A percentile compares a stretch with the other conserved stretches of the same genome.
phyloP scores from a whole-genome alignment of 176 grass and related monocot genomes.

The Musa beccarii region DNA sequence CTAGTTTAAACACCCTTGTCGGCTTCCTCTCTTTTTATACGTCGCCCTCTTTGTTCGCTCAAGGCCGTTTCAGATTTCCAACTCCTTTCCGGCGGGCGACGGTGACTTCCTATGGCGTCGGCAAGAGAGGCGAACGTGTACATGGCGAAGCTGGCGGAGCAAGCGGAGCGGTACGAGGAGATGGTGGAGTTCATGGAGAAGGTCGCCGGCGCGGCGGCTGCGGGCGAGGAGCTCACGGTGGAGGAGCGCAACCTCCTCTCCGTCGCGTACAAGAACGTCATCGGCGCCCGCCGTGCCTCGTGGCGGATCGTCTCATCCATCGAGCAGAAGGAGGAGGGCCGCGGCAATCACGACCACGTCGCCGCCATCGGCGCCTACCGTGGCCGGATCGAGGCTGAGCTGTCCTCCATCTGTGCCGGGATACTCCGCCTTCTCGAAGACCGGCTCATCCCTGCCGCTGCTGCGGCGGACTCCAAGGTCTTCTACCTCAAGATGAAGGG shows the following conservation, averaged over 20 bases:
- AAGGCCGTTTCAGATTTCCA: neutral
- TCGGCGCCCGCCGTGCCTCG: neutral
- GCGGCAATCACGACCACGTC: neutral
- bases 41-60: neutral
- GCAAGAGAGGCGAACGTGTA: neutral
- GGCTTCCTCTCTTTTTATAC: neutral
- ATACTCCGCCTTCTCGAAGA: neutral
- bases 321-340: neutral
- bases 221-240: neutral
- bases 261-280: conserved; percentile 1
- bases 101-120: neutral
- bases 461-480: neutral
- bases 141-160: neutral
- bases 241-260: neutral
- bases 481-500: conserved; percentile 5
- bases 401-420: neutral
- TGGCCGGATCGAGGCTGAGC: neutral
- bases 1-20: neutral
- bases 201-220: neutral
- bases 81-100: neutral
- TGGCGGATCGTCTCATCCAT: conserved; percentile 1
- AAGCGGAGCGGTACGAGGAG: neutral
- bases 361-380: neutral
- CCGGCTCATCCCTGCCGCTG: neutral
- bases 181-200: conserved; percentile 1